Percentiles rank a stretch among this genome's conserved stretches.
These are phyloP conservation scores for Gossypium sturtianum DNA, from an alignment of 345 rosid genomes.

Conservation along the genomic window DNA sequence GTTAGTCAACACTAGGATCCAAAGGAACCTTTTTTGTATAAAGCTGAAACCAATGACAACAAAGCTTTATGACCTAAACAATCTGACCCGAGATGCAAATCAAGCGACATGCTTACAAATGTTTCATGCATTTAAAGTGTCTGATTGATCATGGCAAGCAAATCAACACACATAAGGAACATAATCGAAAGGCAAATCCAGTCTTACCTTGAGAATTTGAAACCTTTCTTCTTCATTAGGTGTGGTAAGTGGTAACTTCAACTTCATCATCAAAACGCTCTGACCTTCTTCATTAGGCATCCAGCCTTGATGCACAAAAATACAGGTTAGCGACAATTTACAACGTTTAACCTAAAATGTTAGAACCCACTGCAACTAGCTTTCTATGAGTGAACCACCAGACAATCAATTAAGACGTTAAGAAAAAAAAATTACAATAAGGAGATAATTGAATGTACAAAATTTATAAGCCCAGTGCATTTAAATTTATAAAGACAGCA, in stretches of 20 bases:
- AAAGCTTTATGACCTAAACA: slow-evolving; percentile 4
- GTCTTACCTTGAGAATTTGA: slow-evolving; percentile 65
- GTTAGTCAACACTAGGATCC: slow-evolving; percentile 48
- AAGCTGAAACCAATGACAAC: slow-evolving; percentile 38
- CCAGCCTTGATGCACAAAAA: slow-evolving; percentile 42
- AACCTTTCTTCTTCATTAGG: slow-evolving; percentile 79
- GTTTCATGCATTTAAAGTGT: not conserved
- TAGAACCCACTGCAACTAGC: not conserved
- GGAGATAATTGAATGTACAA: not conserved
- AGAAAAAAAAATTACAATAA: not conserved
- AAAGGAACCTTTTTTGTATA: slow-evolving; percentile 63
- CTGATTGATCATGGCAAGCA: too few species aligned
- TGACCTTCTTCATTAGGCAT: slow-evolving; percentile 57
- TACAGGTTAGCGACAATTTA: not conserved
- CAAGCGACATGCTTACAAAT: not conserved
- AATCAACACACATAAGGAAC: not conserved
- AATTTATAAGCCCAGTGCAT: not conserved
- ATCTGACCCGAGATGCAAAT: not conserved
- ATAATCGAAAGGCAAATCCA: not conserved
- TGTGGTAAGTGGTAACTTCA: slow-evolving; percentile 74
- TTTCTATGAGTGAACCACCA: not conserved
- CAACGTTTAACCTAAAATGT: not conserved
- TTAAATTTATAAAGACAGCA: not conserved
- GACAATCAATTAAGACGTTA: slow-evolving; percentile 2
- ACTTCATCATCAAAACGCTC: slow-evolving; percentile 82